A percentile compares a stretch with the other conserved stretches of the same genome.
phyloP scores from a whole-genome alignment of 768 basidiomycete genomes.

The Panaeolus cyanescens region DNA sequence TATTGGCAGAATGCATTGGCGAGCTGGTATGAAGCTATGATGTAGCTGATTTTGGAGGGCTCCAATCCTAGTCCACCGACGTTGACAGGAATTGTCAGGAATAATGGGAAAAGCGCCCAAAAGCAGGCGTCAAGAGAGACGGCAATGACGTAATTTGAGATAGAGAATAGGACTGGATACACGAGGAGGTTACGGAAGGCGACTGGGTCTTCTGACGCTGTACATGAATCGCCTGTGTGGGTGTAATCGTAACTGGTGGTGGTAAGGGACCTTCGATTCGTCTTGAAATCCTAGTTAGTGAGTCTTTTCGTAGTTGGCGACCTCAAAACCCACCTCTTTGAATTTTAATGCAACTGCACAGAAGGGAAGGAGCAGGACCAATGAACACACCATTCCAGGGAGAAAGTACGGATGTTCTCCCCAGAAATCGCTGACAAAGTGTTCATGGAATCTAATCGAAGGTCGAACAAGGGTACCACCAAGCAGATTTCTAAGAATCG shows the following conservation, averaged over 20 bases:
- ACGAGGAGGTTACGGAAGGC: slow-evolving; percentile 35
- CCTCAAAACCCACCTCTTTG: neutral
- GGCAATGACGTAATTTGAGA: slow-evolving; percentile 59
- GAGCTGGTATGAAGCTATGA: slow-evolving; percentile 36
- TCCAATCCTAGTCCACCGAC: slow-evolving; percentile 64
- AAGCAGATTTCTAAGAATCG: neutral
- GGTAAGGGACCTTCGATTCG: neutral
- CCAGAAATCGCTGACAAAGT: slow-evolving; percentile 44
- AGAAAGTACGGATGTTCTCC: slow-evolving; percentile 59
- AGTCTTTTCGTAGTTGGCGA: neutral
- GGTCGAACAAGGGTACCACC: neutral
- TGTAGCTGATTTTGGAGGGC: slow-evolving; percentile 59
- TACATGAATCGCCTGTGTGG: neutral
- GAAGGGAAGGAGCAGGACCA: slow-evolving; percentile 27
- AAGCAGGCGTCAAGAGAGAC: slow-evolving; percentile 53
- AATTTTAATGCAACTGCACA: slow-evolving; percentile 29
- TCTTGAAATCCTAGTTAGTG: neutral
- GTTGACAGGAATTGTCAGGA: slow-evolving; percentile 58
- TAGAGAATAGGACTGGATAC: slow-evolving; percentile 56
- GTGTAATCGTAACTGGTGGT: neutral
- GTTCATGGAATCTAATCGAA: slow-evolving; percentile 29
- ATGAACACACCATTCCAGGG: slow-evolving; percentile 44
- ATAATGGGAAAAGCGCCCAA: slow-evolving; percentile 57
- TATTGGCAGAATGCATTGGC: neutral
- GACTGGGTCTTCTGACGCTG: slow-evolving; percentile 30